Conservation (phyloP, 2,329 filamentous ascomycete genomes). For the Cordyceps tenuipes region DNA sequence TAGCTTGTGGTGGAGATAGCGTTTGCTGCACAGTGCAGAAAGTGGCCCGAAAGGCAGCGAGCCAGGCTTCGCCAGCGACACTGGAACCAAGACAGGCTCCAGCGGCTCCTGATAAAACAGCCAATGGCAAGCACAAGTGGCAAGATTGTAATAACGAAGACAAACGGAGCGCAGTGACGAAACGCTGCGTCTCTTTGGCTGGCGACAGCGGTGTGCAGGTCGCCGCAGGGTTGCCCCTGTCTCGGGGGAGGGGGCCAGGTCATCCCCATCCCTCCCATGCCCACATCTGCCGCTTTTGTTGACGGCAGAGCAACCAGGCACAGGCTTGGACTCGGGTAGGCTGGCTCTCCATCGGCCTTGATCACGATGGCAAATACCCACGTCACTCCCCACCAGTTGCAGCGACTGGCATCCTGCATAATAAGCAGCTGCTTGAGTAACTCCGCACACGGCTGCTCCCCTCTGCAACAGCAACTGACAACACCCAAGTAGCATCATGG, state of each 20-base stretch:
- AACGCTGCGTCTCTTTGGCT: constrained; percentile 9
- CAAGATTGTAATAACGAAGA: constrained; percentile 30
- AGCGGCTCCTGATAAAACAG: constrained; percentile 42
- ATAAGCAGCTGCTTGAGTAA: background rate
- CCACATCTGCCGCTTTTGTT: background rate
- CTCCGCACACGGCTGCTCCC: background rate
- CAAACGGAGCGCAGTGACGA: constrained; percentile 11
- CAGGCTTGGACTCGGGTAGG: background rate
- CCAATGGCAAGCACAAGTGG: constrained; percentile 36
- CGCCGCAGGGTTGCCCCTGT: constrained; percentile 2
- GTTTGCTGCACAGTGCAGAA: constrained; percentile 10
- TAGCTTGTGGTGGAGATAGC: constrained; percentile 12
- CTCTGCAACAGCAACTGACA: too few relatives aligned
- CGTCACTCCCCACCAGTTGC: constrained; percentile 7
- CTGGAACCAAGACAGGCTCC: constrained; percentile 38
- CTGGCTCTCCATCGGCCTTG: background rate
- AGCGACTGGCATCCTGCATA: background rate
- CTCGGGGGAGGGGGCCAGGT: constrained; percentile 21
- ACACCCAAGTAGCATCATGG: too few relatives aligned
- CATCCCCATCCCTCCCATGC: constrained; percentile 4
- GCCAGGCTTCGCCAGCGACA: constrained; percentile 35
- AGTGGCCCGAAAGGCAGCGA: constrained; percentile 5
- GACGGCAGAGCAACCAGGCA: background rate
- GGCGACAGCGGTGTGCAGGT: constrained; percentile 14
- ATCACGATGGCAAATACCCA: constrained; percentile 8